A percentile compares a stretch with the other conserved stretches of the same genome.
Conservation (phyloP, 768 basidiomycete genomes). For the Naematelia encephala region DNA sequence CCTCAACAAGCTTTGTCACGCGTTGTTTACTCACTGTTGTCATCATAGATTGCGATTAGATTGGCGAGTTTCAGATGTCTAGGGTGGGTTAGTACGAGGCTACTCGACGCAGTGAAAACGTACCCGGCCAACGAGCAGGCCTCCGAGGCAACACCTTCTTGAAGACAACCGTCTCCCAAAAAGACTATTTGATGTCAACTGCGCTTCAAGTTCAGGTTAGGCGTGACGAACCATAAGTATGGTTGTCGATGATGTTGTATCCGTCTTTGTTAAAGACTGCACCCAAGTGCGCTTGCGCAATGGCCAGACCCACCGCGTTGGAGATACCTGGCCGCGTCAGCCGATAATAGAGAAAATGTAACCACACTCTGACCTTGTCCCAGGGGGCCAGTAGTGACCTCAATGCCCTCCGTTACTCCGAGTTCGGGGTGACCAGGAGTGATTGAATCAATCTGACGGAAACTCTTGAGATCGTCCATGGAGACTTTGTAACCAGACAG, state of each 20-base stretch:
- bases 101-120: slow-evolving; percentile 9
- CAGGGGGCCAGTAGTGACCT: slow-evolving; percentile 91
- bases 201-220: slow-evolving; percentile 9
- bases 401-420: slow-evolving; percentile 64
- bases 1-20: background rate
- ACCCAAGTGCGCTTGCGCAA: slow-evolving; percentile 83
- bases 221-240: slow-evolving; percentile 68
- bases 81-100: background rate
- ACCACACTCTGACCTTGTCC: slow-evolving; percentile 60
- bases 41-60: slow-evolving; percentile 89
- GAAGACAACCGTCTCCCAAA: slow-evolving; percentile 90
- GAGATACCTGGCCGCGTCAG: slow-evolving; percentile 62
- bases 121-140: slow-evolving; percentile 82
- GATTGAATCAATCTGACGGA: slow-evolving; percentile 84
- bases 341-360: background rate
- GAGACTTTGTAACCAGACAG: slow-evolving; percentile 87
- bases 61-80: slow-evolving; percentile 85
- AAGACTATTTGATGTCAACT: slow-evolving; percentile 60
- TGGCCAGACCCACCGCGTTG: slow-evolving; percentile 89
- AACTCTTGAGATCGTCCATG: slow-evolving; percentile 85
- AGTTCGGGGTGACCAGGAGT: slow-evolving; percentile 92
- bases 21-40: slow-evolving; percentile 68
- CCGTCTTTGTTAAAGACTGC: slow-evolving; percentile 86
- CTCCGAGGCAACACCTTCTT: slow-evolving; percentile 94
- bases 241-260: slow-evolving; percentile 73